A percentile compares a stretch with the other conserved stretches of the same genome.
Evolutionary conservation across 805 yeast genomes (phyloP).

Genomic region (Kregervanrija delftensis): DNA sequence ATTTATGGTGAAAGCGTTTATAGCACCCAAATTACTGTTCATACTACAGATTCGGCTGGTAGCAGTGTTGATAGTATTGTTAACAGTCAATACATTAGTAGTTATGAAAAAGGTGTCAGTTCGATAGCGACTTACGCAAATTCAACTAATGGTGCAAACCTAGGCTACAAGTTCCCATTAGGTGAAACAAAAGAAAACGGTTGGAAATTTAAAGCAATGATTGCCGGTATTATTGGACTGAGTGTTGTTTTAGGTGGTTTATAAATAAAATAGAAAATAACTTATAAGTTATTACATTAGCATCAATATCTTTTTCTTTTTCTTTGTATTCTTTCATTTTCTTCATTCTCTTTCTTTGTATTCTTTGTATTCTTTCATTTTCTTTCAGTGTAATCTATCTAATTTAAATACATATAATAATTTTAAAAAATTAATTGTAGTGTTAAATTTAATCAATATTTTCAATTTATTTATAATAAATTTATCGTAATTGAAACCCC

Average conservation of each 20-base stretch:
- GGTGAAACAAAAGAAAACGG: slow-evolving; percentile 5
- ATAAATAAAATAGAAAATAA: slow-evolving; percentile 1
- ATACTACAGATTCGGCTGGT: slow-evolving; percentile 2
- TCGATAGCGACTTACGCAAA: slow-evolving; percentile 13
- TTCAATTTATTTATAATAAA: too few relatives aligned
- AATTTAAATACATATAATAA: too few relatives aligned
- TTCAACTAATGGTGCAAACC: slow-evolving; percentile 13
- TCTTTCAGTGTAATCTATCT: too few relatives aligned
- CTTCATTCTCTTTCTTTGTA: too few relatives aligned
- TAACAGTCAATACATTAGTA: slow-evolving; percentile 11
- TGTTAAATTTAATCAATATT: too few relatives aligned
- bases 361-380: too few relatives aligned
- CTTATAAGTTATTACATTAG: too few relatives aligned
- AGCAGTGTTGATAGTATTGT: slow-evolving; percentile 3
- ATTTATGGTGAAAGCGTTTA: slow-evolving; percentile 1
- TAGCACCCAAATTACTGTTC: neutral
- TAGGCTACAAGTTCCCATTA: neutral
- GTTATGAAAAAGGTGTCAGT: slow-evolving; percentile 13
- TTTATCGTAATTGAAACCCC: too few relatives aligned
- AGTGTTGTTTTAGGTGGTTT: slow-evolving; percentile 15
- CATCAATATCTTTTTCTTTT: too few relatives aligned
- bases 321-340: too few relatives aligned
- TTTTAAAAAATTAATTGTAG: too few relatives aligned
- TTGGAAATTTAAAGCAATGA: slow-evolving; percentile 17
- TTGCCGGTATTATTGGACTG: slow-evolving; percentile 18